These are phyloP conservation scores for Saccharum hybrid DNA, from an alignment of 202 grass and related monocot genomes.

Conservation along the genomic window DNA sequence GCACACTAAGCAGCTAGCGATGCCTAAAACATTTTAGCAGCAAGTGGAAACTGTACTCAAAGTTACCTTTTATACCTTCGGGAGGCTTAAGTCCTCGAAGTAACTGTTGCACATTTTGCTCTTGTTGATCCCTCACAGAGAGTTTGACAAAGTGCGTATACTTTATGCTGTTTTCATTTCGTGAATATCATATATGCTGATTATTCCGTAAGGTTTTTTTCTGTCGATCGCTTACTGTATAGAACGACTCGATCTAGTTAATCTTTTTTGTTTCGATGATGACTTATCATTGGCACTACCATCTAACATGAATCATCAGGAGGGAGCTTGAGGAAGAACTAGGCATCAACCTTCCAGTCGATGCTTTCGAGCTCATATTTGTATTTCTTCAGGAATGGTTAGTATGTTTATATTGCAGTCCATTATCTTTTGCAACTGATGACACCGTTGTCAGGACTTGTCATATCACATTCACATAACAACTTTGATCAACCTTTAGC, in stretches of 20 bases:
- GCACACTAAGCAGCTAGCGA: background rate
- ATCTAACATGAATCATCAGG: conserved; percentile 56
- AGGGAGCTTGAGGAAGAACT: conserved; percentile 94
- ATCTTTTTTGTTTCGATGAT: conserved; percentile 10
- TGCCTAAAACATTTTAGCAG: conserved; percentile 16
- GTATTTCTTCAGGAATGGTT: conserved; percentile 84
- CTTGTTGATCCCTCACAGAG: background rate
- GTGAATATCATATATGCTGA: background rate
- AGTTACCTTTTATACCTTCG: background rate
- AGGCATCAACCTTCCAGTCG: conserved; percentile 83
- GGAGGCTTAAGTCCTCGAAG: background rate
- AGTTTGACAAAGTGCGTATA: background rate
- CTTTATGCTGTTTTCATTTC: background rate
- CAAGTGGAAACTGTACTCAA: background rate
- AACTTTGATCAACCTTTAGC: conserved; percentile 11
- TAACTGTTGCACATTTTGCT: background rate
- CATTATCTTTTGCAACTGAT: conserved; percentile 26
- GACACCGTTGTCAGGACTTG: background rate
- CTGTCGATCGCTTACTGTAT: background rate
- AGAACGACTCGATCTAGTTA: background rate
- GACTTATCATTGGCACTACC: conserved; percentile 28
- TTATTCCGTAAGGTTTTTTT: conserved; percentile 18
- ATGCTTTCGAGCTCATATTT: conserved; percentile 90
- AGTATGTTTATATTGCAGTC: conserved; percentile 39
- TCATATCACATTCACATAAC: conserved; percentile 25